These are phyloP conservation scores for Phlegmacium glaucopus DNA, from an alignment of 768 basidiomycete genomes.

Conservation along the genomic window DNA sequence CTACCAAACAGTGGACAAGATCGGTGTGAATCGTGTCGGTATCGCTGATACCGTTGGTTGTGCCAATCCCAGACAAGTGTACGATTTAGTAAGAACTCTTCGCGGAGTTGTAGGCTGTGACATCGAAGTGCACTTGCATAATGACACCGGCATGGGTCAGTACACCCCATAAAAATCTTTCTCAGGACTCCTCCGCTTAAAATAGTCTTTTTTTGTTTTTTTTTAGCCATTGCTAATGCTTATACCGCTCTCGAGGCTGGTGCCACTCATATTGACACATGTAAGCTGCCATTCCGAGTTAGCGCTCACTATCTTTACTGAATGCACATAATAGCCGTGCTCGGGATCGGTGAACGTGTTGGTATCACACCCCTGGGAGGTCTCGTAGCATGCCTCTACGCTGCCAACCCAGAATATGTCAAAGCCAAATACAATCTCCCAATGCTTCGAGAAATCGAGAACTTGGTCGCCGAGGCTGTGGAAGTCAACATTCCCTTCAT, in stretches of 20 bases:
- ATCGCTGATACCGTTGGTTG: slow-evolving; percentile 99
- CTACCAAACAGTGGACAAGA: slow-evolving; percentile 99
- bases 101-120: slow-evolving; percentile 96
- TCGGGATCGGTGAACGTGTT: slow-evolving; percentile 98
- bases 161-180: not conserved
- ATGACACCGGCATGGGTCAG: slow-evolving; percentile 93
- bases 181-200: not conserved
- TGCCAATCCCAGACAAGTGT: slow-evolving; percentile 97
- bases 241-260: slow-evolving; percentile 98
- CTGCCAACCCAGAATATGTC: slow-evolving; percentile 98
- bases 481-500: slow-evolving; percentile 97
- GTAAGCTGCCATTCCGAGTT: slow-evolving; percentile 35
- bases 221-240: slow-evolving; percentile 88
- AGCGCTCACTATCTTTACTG: not conserved
- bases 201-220: not conserved
- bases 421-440: slow-evolving; percentile 98
- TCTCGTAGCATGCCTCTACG: slow-evolving; percentile 93
- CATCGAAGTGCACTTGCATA: slow-evolving; percentile 97
- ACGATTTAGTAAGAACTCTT: slow-evolving; percentile 94
- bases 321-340: slow-evolving; percentile 56
- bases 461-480: slow-evolving; percentile 97
- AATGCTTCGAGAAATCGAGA: slow-evolving; percentile 98
- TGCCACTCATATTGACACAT: slow-evolving; percentile 98
- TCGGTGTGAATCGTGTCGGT: slow-evolving; percentile 97
- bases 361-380: slow-evolving; percentile 98